phyloP scores from a whole-genome alignment of 73 alveolate genomes.

The Paramecium octaurelia region DNA sequence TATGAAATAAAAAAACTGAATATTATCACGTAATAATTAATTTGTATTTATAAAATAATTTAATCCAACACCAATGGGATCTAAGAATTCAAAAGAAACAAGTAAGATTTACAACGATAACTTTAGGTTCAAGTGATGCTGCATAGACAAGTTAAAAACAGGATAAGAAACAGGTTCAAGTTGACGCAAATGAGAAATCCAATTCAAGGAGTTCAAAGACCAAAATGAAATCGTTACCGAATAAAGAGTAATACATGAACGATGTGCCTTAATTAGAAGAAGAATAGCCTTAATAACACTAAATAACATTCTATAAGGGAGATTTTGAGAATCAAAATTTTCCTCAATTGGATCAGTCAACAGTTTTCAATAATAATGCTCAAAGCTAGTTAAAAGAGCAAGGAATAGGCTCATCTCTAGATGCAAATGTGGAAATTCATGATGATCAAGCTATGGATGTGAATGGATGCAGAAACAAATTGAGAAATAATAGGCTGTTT shows the following conservation, averaged over 20 bases:
- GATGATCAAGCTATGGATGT: background rate
- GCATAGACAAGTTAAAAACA: background rate
- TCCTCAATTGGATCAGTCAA: background rate
- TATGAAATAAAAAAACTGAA: background rate
- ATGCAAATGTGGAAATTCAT: background rate
- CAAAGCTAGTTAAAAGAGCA: background rate
- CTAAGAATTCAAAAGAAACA: background rate
- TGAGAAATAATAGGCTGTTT: background rate
- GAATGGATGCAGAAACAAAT: background rate
- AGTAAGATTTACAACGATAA: background rate
- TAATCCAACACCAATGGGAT: background rate
- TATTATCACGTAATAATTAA: background rate
- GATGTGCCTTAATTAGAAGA: background rate
- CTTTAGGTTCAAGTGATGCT: background rate
- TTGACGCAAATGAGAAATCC: background rate
- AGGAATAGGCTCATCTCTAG: background rate
- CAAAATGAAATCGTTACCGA: background rate
- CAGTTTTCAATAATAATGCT: background rate
- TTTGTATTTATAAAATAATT: background rate
- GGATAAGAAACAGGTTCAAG: background rate
- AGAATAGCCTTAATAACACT: background rate
- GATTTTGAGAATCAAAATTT: background rate
- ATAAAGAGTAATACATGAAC: background rate
- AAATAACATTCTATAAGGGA: background rate
- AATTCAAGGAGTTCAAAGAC: background rate